Percentiles rank a stretch among this genome's conserved stretches.
phyloP scores from a whole-genome alignment of 257 asterid species.

The Solanum verrucosum region DNA sequence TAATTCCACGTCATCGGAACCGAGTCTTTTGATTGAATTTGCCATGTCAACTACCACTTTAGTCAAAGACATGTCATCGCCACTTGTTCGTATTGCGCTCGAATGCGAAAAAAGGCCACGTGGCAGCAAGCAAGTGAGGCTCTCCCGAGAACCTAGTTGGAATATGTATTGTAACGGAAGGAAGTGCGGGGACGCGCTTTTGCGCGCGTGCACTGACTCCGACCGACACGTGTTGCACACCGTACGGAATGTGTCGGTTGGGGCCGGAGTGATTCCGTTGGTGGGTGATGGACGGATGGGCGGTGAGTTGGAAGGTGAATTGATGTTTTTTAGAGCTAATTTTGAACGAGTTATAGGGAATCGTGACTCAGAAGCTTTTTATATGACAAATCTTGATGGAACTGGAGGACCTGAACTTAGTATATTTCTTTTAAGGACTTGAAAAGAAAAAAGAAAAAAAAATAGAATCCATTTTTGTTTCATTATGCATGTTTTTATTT shows the following conservation, averaged over 20 bases:
- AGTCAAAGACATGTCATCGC: constrained; percentile 84
- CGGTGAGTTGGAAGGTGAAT: constrained; percentile 53
- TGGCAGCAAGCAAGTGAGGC: constrained; percentile 20
- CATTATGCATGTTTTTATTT: background rate
- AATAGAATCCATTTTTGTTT: background rate
- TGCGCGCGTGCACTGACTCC: constrained; percentile 47
- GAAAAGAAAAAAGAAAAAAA: constrained; percentile 1
- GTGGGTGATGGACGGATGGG: constrained; percentile 47
- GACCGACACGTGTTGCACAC: constrained; percentile 75
- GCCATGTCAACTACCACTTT: constrained; percentile 60
- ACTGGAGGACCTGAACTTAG: constrained; percentile 88
- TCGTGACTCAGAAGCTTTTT: constrained; percentile 89
- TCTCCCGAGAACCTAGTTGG: constrained; percentile 62
- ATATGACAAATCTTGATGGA: constrained; percentile 89
- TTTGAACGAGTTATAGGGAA: constrained; percentile 88
- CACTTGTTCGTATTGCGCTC: constrained; percentile 64
- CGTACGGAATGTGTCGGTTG: constrained; percentile 64
- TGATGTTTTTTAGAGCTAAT: constrained; percentile 78
- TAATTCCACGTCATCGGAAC: constrained; percentile 58
- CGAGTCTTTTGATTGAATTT: constrained; percentile 53
- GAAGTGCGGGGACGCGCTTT: constrained; percentile 63
- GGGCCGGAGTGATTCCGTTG: constrained; percentile 90
- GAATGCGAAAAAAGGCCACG: constrained; percentile 54
- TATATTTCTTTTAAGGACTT: constrained; percentile 71
- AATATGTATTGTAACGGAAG: constrained; percentile 87